A percentile compares a stretch with the other conserved stretches of the same genome.
Evolutionary conservation across 768 basidiomycete genomes (phyloP).

Genomic region (Lentinus tigrinus): DNA sequence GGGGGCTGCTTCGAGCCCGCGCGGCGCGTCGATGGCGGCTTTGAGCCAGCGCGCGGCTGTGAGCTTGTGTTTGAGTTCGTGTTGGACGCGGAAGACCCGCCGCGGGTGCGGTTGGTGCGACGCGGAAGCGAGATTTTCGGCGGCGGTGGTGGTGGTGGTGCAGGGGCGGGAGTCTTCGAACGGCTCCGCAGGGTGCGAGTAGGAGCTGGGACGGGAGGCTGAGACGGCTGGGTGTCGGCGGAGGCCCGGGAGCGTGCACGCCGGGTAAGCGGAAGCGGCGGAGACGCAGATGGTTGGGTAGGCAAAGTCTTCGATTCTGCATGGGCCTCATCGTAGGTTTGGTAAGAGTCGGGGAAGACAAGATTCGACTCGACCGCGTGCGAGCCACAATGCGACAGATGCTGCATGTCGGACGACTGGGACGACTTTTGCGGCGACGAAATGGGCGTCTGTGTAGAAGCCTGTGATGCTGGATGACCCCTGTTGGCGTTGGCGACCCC

Average conservation of each 20-base stretch:
- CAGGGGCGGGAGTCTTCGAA: constrained; percentile 8
- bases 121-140: not conserved
- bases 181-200: constrained; percentile 3
- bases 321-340: not conserved
- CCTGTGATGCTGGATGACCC: not conserved
- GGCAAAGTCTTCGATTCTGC: not conserved
- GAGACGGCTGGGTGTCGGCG: not conserved
- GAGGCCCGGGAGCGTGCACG: not conserved
- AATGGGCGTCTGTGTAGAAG: not conserved
- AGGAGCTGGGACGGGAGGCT: not conserved
- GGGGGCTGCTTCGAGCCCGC: not conserved
- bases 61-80: not conserved
- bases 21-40: constrained; percentile 1
- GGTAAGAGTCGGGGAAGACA: not conserved
- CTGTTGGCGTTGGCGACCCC: not conserved
- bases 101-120: constrained; percentile 5
- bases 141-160: not conserved
- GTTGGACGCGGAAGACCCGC: not conserved
- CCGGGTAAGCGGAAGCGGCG: not conserved
- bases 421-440: not conserved
- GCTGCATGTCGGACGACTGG: not conserved
- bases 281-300: not conserved
- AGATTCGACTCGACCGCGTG: not conserved
- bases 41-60: not conserved
- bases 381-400: not conserved